A percentile compares a stretch with the other conserved stretches of the same genome.
phyloP scores from a whole-genome alignment of 768 basidiomycete genomes.

The Dentipellis fragilis region DNA sequence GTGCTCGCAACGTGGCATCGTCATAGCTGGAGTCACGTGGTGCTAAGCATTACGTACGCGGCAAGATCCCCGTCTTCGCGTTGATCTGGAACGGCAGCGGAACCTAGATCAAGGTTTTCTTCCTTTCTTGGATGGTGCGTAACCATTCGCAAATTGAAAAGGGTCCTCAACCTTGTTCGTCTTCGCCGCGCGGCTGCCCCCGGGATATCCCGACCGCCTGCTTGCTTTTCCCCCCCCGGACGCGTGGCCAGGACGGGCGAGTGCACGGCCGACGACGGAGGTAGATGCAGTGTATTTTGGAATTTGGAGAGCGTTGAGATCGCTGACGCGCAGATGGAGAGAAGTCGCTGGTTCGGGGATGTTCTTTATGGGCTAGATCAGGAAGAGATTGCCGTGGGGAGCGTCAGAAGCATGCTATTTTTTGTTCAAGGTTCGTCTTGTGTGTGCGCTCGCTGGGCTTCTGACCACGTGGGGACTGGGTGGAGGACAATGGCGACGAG shows the following conservation, averaged over 20 bases:
- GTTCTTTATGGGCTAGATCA: neutral
- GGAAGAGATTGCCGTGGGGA: slow-evolving; percentile 1
- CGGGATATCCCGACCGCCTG: neutral
- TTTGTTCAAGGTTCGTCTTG: neutral
- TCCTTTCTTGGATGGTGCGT: neutral
- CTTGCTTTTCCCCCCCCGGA: no score
- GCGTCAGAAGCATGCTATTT: neutral
- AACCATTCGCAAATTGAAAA: neutral
- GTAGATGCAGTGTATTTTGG: no score
- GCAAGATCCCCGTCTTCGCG: neutral
- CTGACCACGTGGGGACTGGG: no score
- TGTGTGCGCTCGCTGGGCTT: neutral
- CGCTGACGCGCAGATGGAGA: neutral
- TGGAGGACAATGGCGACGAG: no score
- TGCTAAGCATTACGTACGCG: neutral
- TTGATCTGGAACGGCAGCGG: neutral
- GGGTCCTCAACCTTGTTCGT: neutral
- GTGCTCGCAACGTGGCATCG: no score
- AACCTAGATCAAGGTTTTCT: neutral
- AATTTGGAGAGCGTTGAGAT: neutral
- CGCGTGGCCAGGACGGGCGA: no score
- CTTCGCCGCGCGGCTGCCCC: neutral
- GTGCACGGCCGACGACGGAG: neutral
- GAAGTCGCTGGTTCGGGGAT: neutral
- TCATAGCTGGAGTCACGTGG: neutral